These are phyloP conservation scores for Toxicodendron radicans DNA, from an alignment of 345 rosid genomes.

Conservation along the genomic window DNA sequence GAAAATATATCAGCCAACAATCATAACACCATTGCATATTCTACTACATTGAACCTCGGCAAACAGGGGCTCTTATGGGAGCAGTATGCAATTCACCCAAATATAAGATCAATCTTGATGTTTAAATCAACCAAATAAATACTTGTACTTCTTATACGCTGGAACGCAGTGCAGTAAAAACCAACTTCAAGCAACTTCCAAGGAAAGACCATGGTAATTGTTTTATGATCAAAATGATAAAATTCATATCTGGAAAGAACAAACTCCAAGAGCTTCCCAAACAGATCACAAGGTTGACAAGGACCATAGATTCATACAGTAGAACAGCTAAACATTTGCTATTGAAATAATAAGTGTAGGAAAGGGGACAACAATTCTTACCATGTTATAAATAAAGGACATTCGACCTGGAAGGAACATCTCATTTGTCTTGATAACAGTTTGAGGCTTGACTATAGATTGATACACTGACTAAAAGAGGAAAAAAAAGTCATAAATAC, in stretches of 20 bases:
- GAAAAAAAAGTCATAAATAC: constrained; percentile 15
- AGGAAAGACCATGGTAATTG: background rate
- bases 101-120: background rate
- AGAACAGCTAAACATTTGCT: background rate
- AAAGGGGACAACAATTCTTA: constrained; percentile 22
- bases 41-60: background rate
- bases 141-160: background rate
- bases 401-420: constrained; percentile 97
- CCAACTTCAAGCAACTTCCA: constrained; percentile 3
- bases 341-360: constrained; percentile 1
- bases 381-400: constrained; percentile 84
- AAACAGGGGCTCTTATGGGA: too few relatives aligned
- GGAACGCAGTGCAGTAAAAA: background rate
- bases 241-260: background rate
- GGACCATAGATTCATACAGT: background rate
- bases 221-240: background rate
- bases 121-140: background rate
- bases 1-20: background rate
- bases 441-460: constrained; percentile 91
- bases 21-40: background rate
- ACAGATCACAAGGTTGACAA: background rate
- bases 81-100: background rate
- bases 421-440: constrained; percentile 81
- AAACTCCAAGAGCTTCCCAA: background rate
- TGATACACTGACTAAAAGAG: constrained; percentile 78